Base-by-base conservation (phyloP, 805 yeast species). In the Ogataea ramenticola region DNA sequence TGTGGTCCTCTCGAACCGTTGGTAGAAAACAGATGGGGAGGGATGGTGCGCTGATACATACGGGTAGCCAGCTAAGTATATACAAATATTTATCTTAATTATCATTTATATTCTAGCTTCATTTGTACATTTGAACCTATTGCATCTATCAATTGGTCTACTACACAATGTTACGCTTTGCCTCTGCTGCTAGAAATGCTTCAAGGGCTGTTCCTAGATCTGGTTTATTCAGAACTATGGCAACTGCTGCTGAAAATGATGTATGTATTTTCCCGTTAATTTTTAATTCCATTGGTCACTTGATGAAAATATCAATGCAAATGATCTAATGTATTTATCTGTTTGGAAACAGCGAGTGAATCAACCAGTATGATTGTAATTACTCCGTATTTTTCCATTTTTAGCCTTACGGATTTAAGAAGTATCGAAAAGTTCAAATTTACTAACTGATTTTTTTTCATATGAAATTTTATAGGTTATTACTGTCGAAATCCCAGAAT, bases 401-500 rank as follows among this genome's bases (percentile, higher is more conserved):
- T 24, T 6, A 24, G 10, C 27, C 27, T 7, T 6, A 24, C 27
- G 27, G 27, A 24, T 24, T 24, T 24, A 24, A 24, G 27, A 24
- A 10, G 27, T 24, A 24, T n/a, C n/a, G n/a, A n/a, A n/a, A n/a
- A n/a, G n/a, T n/a, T n/a, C n/a, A 24, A 7, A 24, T 9, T 24
- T 39, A 31, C 27, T 39, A 22, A 32, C 36, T 20, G 4, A 15
- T n/a, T n/a, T 17, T 17, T n/a, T 31, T 35, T 36, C 26, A 48
- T 44, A 24, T 24, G 27, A 24, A 27, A n/a, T n/a, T n/a, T 20
- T 35, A 9, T 36, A 60, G 61, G 51, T 55, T 33, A 65, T 66
- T 35, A 45, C 49, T 36, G 76, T 86, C 53, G 75, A 77, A 16
- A 75, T 91, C 50, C 95, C 95, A 49, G 89, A 81, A 43, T 66